Conservation (phyloP, 306 rosid species). For the Arachis stenosperma region DNA sequence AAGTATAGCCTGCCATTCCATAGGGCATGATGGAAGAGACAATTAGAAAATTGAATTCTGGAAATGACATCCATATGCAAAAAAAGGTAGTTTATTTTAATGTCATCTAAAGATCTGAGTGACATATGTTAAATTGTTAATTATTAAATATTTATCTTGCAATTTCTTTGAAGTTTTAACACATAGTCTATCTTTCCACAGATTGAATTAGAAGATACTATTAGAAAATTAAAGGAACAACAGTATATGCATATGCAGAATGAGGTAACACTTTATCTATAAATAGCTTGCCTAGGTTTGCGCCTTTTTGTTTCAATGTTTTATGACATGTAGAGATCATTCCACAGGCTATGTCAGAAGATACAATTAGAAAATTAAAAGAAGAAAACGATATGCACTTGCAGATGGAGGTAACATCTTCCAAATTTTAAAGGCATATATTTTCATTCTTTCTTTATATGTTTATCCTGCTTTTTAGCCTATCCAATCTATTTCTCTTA, state of each 20-base stretch:
- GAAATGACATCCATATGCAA: constrained; percentile 46
- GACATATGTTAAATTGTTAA: constrained; percentile 9
- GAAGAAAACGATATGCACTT: constrained; percentile 46
- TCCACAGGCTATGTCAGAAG: constrained; percentile 46
- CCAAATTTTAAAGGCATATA: constrained; percentile 25
- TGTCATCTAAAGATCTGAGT: constrained; percentile 12
- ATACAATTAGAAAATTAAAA: constrained; percentile 44
- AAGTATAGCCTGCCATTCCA: neutral
- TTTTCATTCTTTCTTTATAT: constrained; percentile 10
- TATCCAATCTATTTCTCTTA: neutral
- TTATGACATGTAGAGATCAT: constrained; percentile 26
- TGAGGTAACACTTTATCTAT: constrained; percentile 46
- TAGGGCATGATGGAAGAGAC: constrained; percentile 52
- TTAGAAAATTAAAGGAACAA: constrained; percentile 47
- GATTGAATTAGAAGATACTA: constrained; percentile 46
- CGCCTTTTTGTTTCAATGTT: neutral
- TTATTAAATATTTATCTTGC: neutral
- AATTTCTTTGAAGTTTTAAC: constrained; percentile 4
- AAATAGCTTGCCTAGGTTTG: constrained; percentile 14
- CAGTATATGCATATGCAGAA: constrained; percentile 44
- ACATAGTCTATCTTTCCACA: constrained; percentile 31
- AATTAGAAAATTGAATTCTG: constrained; percentile 43
- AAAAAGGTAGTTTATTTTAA: constrained; percentile 54
- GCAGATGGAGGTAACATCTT: constrained; percentile 51
- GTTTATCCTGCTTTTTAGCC: neutral